Conservation (phyloP, 2,329 filamentous ascomycete genomes). For the Apiospora hydei region DNA sequence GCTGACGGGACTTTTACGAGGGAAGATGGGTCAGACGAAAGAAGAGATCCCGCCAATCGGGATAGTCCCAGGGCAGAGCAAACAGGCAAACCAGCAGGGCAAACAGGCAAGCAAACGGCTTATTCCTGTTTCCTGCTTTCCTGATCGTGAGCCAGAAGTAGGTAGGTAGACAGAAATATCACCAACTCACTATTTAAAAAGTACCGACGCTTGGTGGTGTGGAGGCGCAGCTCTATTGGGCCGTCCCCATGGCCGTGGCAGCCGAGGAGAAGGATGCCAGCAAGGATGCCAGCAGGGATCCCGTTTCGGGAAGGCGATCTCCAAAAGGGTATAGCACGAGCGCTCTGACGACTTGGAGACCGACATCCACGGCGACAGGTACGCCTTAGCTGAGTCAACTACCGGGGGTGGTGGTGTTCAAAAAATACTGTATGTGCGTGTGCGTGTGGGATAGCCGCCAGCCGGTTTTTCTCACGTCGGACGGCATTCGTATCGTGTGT, state of each 20-base stretch:
- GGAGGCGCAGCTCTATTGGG: conserved; percentile 18
- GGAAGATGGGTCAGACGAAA: conserved; percentile 17
- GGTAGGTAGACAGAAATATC: neutral
- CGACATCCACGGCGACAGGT: neutral
- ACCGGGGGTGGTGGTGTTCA: neutral
- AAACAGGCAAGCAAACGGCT: neutral
- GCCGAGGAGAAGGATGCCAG: conserved; percentile 12
- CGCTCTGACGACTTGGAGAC: neutral
- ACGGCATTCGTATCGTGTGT: conserved; percentile 3
- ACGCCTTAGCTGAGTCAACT: conserved; percentile 16
- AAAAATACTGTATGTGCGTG: neutral
- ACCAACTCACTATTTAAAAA: neutral
- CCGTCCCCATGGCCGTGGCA: conserved; percentile 11
- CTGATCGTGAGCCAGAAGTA: neutral
- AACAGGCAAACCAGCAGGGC: neutral
- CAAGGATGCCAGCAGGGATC: conserved; percentile 18
- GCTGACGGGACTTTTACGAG: neutral
- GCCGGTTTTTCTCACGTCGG: conserved; percentile 10
- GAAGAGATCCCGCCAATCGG: conserved; percentile 5
- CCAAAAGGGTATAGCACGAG: conserved; percentile 19
- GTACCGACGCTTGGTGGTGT: conserved; percentile 16
- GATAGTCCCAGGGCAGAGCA: neutral
- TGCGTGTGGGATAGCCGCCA: neutral
- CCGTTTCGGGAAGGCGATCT: conserved; percentile 7
- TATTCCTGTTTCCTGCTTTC: neutral